These are phyloP conservation scores for Stachybotrys chartarum DNA, from an alignment of 2,329 filamentous ascomycete genomes.

Conservation along the genomic window DNA sequence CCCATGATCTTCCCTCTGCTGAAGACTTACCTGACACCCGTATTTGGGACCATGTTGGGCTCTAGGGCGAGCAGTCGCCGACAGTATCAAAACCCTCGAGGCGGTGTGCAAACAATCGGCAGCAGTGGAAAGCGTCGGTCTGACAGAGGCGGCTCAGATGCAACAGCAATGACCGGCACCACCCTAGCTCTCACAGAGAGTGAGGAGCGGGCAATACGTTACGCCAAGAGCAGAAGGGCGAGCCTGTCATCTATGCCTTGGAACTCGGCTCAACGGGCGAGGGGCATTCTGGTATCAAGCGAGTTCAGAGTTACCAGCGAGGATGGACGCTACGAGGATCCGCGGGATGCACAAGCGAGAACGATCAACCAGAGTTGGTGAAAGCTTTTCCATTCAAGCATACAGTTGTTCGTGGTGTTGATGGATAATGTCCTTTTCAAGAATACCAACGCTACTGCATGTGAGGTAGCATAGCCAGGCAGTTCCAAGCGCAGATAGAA, in stretches of 20 bases:
- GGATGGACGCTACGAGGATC: background rate
- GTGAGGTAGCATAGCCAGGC: too few relatives aligned
- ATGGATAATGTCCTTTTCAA: too few relatives aligned
- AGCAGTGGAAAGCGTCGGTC: background rate
- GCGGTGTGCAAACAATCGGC: background rate
- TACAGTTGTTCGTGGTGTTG: too few relatives aligned
- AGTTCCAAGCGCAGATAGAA: too few relatives aligned
- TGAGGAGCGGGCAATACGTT: background rate
- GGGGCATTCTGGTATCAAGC: background rate
- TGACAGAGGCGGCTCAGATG: background rate
- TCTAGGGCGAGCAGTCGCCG: background rate
- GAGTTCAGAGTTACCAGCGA: background rate
- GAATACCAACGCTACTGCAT: too few relatives aligned
- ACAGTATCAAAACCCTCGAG: background rate
- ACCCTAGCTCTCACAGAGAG: background rate
- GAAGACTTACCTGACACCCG: background rate
- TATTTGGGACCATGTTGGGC: background rate
- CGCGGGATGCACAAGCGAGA: background rate
- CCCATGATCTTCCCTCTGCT: slow-evolving; percentile 31
- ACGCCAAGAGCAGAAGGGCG: background rate
- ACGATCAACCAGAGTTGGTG: background rate
- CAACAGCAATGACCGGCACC: background rate
- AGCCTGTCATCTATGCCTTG: background rate
- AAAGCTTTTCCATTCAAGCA: too few relatives aligned
- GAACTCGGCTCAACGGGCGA: background rate